These are phyloP conservation scores for Colletotrichum graminicola DNA, from an alignment of 2,329 filamentous ascomycete species.

Conservation along the genomic window DNA sequence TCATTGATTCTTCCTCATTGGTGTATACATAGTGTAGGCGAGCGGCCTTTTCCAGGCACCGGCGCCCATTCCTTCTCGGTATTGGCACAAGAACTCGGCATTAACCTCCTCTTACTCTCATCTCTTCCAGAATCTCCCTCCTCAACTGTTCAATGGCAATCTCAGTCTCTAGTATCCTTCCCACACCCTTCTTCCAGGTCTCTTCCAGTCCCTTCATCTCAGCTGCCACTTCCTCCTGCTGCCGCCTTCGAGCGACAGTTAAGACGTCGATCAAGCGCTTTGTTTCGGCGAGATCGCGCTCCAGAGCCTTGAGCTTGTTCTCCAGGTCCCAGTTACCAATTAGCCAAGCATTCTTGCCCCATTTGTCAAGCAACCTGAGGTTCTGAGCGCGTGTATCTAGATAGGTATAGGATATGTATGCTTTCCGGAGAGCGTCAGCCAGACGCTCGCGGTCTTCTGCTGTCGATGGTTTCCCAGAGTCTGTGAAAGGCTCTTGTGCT, in stretches of 20 bases:
- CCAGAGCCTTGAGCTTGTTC: constrained; percentile 74
- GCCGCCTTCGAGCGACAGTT: constrained; percentile 75
- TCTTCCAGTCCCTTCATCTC: constrained; percentile 83
- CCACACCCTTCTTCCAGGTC: constrained; percentile 83
- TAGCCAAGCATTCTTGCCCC: constrained; percentile 93
- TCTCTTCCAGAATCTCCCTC: constrained; percentile 73
- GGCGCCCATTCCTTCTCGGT: background rate
- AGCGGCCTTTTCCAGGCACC: constrained; percentile 7
- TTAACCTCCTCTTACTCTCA: constrained; percentile 50
- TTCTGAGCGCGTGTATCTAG: constrained; percentile 64
- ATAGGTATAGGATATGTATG: constrained; percentile 65
- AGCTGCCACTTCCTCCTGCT: constrained; percentile 77
- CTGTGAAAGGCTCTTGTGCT: constrained; percentile 66
- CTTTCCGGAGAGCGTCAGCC: constrained; percentile 69
- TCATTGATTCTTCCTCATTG: constrained; percentile 23
- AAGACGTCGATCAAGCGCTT: constrained; percentile 79
- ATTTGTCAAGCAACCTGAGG: constrained; percentile 80
- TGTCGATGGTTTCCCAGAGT: constrained; percentile 39
- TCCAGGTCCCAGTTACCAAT: constrained; percentile 86
- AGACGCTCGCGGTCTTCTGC: constrained; percentile 68
- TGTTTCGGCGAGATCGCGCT: constrained; percentile 78
- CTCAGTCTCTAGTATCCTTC: constrained; percentile 86
- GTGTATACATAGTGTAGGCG: background rate
- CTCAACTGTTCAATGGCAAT: constrained; percentile 82
- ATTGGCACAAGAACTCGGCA: background rate